Conservation (phyloP, 2,329 filamentous ascomycete genomes). For the Cryphonectria radicalis region DNA sequence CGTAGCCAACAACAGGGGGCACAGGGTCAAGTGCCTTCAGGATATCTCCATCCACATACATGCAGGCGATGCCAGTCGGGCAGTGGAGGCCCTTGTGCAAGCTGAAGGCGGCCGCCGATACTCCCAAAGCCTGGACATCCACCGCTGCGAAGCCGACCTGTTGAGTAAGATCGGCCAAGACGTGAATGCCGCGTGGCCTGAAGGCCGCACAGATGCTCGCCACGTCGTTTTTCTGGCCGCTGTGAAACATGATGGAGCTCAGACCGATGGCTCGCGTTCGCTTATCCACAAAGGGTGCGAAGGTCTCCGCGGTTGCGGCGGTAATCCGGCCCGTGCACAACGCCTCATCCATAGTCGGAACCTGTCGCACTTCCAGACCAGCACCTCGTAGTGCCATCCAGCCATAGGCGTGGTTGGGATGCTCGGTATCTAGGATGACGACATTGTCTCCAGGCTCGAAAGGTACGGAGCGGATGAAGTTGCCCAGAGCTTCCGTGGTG, state of each 20-base stretch:
- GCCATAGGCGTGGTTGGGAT: slow-evolving; percentile 39
- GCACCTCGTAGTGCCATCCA: slow-evolving; percentile 36
- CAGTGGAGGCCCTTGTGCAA: slow-evolving; percentile 41
- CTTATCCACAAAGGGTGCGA: slow-evolving; percentile 38
- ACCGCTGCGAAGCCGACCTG: slow-evolving; percentile 40
- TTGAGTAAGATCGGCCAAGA: slow-evolving; percentile 40
- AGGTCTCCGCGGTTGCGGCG: slow-evolving; percentile 32
- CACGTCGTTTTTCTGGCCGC: slow-evolving; percentile 40
- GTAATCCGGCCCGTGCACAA: not conserved
- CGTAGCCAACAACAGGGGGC: slow-evolving; percentile 37
- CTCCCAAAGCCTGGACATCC: slow-evolving; percentile 34
- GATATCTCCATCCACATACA: slow-evolving; percentile 37
- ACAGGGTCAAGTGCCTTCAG: slow-evolving; percentile 30
- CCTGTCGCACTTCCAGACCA: slow-evolving; percentile 38
- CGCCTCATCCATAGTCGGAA: slow-evolving; percentile 30
- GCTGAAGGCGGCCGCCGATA: slow-evolving; percentile 40
- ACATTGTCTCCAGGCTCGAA: slow-evolving; percentile 40
- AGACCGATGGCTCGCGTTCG: slow-evolving; percentile 39
- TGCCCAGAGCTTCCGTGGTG: slow-evolving; percentile 39
- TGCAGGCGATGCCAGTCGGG: slow-evolving; percentile 37
- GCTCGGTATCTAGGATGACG: slow-evolving; percentile 39
- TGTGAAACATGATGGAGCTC: slow-evolving; percentile 41
- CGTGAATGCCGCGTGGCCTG: slow-evolving; percentile 37
- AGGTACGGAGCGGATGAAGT: slow-evolving; percentile 35
- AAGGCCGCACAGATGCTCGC: slow-evolving; percentile 35